Conservation (phyloP, 495 filamentous ascomycete genomes). For the Apiosordaria backusii region DNA sequence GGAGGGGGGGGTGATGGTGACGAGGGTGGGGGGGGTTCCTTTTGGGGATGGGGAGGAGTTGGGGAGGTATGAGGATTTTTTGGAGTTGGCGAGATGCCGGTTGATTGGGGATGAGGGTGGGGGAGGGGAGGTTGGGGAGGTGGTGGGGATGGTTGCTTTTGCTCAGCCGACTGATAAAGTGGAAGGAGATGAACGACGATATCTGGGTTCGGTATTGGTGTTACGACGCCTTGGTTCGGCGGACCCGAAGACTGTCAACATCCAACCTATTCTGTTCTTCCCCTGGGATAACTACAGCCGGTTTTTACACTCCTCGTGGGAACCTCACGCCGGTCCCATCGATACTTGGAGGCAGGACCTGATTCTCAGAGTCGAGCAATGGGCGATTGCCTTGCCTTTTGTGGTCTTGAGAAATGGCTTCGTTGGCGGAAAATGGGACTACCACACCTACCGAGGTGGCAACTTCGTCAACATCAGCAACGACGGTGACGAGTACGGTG, state of each 20-base stretch:
- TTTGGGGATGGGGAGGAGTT: no score
- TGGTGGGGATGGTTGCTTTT: no score
- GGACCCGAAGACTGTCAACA: neutral
- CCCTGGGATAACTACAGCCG: neutral
- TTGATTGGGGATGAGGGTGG: no score
- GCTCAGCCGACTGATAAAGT: no score
- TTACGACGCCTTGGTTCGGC: neutral
- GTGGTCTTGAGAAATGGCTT: neutral
- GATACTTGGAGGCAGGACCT: neutral
- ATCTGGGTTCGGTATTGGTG: neutral
- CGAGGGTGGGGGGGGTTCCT: no score
- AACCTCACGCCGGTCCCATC: neutral
- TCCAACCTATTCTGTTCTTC: neutral
- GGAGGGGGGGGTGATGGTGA: no score
- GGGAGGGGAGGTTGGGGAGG: no score
- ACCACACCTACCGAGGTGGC: neutral
- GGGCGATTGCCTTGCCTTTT: neutral
- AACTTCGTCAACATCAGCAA: neutral
- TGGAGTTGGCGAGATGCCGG: no score
- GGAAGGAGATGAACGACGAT: no score
- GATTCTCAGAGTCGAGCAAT: neutral
- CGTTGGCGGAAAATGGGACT: neutral
- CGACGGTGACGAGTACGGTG: neutral
- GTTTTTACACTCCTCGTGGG: neutral
- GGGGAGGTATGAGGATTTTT: no score